Evolutionary conservation across 1,284 basidiomycete genomes (phyloP).

Genomic region (Abortiporus biennis): DNA sequence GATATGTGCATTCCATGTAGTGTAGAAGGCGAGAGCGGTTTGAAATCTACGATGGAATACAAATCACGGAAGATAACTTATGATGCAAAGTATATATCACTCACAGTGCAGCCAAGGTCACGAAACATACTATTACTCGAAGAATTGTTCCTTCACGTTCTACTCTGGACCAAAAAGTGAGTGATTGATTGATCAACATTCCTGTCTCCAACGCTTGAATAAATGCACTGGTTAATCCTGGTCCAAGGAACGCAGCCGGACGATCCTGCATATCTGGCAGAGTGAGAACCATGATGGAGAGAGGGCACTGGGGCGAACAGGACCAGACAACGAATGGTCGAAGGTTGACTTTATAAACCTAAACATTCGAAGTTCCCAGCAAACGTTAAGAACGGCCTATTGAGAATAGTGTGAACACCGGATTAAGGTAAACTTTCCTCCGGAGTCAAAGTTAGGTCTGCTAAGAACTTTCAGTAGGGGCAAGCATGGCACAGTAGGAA

Average conservation of each 20-base stretch:
- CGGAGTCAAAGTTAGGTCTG: no score
- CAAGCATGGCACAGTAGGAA: no score
- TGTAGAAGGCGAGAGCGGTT: slow-evolving; percentile 19
- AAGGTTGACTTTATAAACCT: no score
- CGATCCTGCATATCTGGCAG: slow-evolving; percentile 15
- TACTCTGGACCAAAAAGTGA: slow-evolving; percentile 23
- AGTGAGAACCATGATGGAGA: slow-evolving; percentile 16
- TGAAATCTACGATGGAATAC: slow-evolving; percentile 16
- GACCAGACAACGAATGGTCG: no score
- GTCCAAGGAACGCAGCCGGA: slow-evolving; percentile 21
- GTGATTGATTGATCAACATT: slow-evolving; percentile 23
- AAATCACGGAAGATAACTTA: background rate
- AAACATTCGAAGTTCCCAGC: no score
- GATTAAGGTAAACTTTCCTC: no score
- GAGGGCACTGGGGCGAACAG: no score
- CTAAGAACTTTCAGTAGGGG: no score
- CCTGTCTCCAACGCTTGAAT: slow-evolving; percentile 23
- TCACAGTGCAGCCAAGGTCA: slow-evolving; percentile 22
- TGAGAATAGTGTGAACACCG: no score
- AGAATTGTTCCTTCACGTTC: slow-evolving; percentile 17
- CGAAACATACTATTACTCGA: slow-evolving; percentile 13
- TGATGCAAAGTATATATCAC: slow-evolving; percentile 3
- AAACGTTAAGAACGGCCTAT: no score
- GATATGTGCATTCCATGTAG: slow-evolving; percentile 21
- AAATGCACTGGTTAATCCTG: slow-evolving; percentile 18